Base-by-base conservation (phyloP, 2,329 filamentous ascomycete genomes). In the Alternaria tenuissima region DNA sequence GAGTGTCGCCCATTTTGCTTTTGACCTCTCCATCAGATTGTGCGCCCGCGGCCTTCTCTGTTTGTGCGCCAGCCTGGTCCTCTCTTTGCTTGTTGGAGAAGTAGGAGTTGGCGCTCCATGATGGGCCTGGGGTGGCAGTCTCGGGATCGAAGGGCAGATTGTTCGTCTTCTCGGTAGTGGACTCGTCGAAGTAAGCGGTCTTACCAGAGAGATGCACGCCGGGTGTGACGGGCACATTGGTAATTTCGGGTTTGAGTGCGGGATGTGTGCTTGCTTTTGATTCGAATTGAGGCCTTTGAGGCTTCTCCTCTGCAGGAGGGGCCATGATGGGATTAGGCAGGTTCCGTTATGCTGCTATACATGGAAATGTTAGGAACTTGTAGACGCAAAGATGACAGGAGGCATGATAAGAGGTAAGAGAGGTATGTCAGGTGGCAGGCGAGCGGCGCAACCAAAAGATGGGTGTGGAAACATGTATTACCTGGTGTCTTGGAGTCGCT, bases 1-100 rank as follows among this genome's bases (percentile, higher is more conserved):
- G 63, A 1, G 78, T 71, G 24, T 85, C 73, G 67, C 84, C 87
- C 63, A 87, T 69, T n/a, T 84, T 83, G 52, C 82, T 81, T 44
- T 87, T 74, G 38, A 87, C 71, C 36, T 87, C 85, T 56, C 82
- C 81, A 14, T 81, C 81, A 3, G 81, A 81, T 43, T 76, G 78
- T 38, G 81, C 81, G 58, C 81, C 82, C 47, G 78, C 80, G 14
- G 79, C 80, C 24, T 77, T 78, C 52, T 84, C 78, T 5, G 78
- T 73, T 3, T 80, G 78, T 24, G 78, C 81, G 64, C 59, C 57
- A 3, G 67, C 62, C 22, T 47, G 24, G 43, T 62, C 66, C 5
- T 69, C 57, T 7, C 36, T 57, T 46, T 74, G 60, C 51, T 70
- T 66, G 38, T 69, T 66, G 28, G 71, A 55, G 60, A 78, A 76